phyloP scores from a whole-genome alignment of 2,329 filamentous ascomycete genomes.

The Phoma sp. region DNA sequence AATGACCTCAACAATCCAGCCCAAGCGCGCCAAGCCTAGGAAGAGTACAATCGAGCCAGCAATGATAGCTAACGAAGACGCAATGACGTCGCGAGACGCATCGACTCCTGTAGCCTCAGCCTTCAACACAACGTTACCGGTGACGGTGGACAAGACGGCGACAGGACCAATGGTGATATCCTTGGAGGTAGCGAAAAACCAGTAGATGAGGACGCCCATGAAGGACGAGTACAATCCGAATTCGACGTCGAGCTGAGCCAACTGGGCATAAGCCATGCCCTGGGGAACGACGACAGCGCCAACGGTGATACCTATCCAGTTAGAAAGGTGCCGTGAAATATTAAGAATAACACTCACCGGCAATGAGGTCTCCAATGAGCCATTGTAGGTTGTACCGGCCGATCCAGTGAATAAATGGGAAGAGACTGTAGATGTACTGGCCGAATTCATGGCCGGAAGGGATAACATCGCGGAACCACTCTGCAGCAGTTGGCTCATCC shows the following conservation, averaged over 20 bases:
- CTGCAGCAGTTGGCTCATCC: constrained; percentile 74
- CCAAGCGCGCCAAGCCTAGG: constrained; percentile 80
- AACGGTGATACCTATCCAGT: constrained; percentile 68
- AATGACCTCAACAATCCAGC: constrained; percentile 95
- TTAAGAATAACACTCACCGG: constrained; percentile 65
- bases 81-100: constrained; percentile 54
- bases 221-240: constrained; percentile 96
- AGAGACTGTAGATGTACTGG: constrained; percentile 73
- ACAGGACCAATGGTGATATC: constrained; percentile 98
- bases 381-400: constrained; percentile 86
- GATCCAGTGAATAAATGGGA: constrained; percentile 93
- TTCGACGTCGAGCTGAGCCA: constrained; percentile 78
- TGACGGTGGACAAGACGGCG: constrained; percentile 90
- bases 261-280: constrained; percentile 90
- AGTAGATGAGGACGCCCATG: constrained; percentile 93
- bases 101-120: constrained; percentile 55
- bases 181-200: constrained; percentile 98
- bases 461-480: constrained; percentile 72
- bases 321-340: background rate
- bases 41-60: constrained; percentile 80
- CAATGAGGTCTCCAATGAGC: constrained; percentile 87
- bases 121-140: constrained; percentile 76
- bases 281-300: constrained; percentile 90
- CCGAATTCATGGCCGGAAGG: constrained; percentile 65
- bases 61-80: constrained; percentile 74